A percentile compares a stretch with the other conserved stretches of the same genome.
phyloP scores from a whole-genome alignment of 176 grass and related monocot species.

The Avena sativa region DNA sequence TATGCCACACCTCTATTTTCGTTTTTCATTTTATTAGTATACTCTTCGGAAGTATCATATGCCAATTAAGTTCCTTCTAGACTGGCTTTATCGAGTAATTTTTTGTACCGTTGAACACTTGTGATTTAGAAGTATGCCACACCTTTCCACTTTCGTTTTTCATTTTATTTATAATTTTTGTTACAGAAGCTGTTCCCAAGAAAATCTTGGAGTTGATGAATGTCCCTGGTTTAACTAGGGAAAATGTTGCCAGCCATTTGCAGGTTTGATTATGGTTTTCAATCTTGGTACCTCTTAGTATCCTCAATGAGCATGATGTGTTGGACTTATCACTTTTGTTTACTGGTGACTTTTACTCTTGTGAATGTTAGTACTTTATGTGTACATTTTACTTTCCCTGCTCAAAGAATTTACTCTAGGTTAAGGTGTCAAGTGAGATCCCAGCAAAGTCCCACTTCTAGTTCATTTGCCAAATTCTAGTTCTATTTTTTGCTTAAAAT shows the following conservation, averaged over 20 bases:
- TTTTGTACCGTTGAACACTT: conserved; percentile 4
- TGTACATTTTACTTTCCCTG: conserved; percentile 18
- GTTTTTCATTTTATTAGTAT: conserved; percentile 34
- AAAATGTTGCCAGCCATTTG: conserved; percentile 99
- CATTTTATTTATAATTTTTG: conserved; percentile 35
- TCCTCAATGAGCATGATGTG: conserved; percentile 21
- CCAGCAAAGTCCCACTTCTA: too few species aligned
- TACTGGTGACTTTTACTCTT: neutral
- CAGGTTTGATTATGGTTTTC: conserved; percentile 73
- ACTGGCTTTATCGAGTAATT: neutral
- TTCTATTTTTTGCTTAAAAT: too few species aligned
- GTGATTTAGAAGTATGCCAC: neutral
- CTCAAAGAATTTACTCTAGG: neutral
- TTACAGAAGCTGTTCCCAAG: conserved; percentile 98
- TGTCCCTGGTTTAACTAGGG: conserved; percentile 97
- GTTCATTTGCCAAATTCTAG: too few species aligned
- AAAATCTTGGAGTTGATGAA: conserved; percentile 99
- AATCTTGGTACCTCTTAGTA: conserved; percentile 5
- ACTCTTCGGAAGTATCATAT: conserved; percentile 13
- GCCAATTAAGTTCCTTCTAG: conserved; percentile 24
- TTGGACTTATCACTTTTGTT: neutral
- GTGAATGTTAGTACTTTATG: neutral
- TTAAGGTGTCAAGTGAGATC: neutral
- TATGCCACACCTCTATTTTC: conserved; percentile 26
- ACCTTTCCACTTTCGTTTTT: conserved; percentile 39